Evolutionary conservation across 768 basidiomycete genomes (phyloP).

Genomic region (Candolleomyces eurysporus): DNA sequence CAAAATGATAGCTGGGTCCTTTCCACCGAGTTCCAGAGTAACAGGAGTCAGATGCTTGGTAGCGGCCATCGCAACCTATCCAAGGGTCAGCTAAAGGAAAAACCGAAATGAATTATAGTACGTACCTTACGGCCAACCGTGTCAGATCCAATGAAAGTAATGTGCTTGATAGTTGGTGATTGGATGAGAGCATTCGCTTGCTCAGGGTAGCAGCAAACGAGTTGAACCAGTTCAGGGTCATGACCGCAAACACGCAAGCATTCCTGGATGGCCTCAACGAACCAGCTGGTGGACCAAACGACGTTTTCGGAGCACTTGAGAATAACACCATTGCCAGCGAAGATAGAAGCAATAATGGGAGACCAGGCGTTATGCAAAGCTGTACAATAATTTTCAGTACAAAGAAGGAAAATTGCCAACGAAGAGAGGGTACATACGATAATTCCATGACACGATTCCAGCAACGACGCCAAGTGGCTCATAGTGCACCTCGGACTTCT

Average conservation of each 20-base stretch:
- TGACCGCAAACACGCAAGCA: conserved; percentile 83
- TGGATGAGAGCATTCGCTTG: conserved; percentile 80
- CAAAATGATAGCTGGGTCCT: conserved; percentile 90
- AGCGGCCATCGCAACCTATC: conserved; percentile 77
- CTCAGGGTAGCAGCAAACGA: conserved; percentile 87
- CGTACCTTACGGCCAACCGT: conserved; percentile 75
- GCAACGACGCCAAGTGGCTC: conserved; percentile 93
- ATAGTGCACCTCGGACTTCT: conserved; percentile 75
- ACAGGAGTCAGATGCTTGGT: conserved; percentile 88
- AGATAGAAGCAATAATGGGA: conserved; percentile 87
- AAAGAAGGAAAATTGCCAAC: background rate
- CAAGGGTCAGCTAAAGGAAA: background rate
- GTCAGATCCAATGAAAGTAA: conserved; percentile 91
- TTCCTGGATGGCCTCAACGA: conserved; percentile 71
- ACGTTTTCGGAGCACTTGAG: conserved; percentile 93
- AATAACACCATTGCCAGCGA: conserved; percentile 86
- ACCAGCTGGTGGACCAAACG: conserved; percentile 86
- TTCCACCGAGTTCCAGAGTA: conserved; percentile 91
- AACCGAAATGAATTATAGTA: too few relatives aligned
- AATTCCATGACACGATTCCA: conserved; percentile 94
- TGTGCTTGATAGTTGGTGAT: conserved; percentile 82
- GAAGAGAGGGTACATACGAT: conserved; percentile 49
- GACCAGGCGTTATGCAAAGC: conserved; percentile 94
- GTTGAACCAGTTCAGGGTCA: conserved; percentile 84
- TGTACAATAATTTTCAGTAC: conserved; percentile 25